phyloP scores from a whole-genome alignment of 2,329 filamentous ascomycete species.

The Aspergillus intermedius region DNA sequence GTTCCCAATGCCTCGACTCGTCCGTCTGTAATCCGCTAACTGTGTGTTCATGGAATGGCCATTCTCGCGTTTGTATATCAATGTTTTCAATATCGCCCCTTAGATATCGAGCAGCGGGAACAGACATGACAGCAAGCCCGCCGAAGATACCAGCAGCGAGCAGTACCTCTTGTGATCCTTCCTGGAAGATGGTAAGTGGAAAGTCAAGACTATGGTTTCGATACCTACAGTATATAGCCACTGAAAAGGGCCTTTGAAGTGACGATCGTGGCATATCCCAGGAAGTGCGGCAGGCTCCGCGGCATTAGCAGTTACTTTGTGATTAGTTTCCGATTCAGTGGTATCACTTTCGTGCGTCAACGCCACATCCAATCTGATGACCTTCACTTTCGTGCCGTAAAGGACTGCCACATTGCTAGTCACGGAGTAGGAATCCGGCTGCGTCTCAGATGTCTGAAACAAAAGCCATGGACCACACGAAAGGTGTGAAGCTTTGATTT shows the following conservation, averaged over 20 bases:
- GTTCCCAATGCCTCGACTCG: conserved; percentile 21
- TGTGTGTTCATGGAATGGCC: conserved; percentile 15
- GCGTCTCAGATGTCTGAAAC: background rate
- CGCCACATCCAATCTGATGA: conserved; percentile 18
- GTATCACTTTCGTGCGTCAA: conserved; percentile 4
- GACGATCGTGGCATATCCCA: conserved; percentile 7
- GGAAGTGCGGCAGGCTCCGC: conserved; percentile 8
- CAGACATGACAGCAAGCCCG: conserved; percentile 18
- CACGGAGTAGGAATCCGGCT: conserved; percentile 8
- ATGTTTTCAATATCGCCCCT: conserved; percentile 2
- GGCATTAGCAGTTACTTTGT: conserved; percentile 7
- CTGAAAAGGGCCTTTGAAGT: conserved; percentile 25
- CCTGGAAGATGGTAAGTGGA: conserved; percentile 14
- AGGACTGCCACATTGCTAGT: conserved; percentile 22
- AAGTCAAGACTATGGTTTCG: background rate
- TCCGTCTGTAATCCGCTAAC: conserved; percentile 5
- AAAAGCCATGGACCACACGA: conserved; percentile 32
- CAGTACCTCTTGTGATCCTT: conserved; percentile 11
- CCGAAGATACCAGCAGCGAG: conserved; percentile 20
- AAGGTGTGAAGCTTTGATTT: conserved; percentile 20
- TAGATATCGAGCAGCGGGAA: conserved; percentile 13
- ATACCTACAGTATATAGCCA: conserved; percentile 27
- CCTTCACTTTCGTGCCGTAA: conserved; percentile 22
- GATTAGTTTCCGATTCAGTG: background rate
- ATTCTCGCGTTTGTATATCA: conserved; percentile 10